Percentiles rank a stretch among this genome's conserved stretches.
Evolutionary conservation across 371 early-diverging fungal species (phyloP).

Genomic region (Mortierella sp.): DNA sequence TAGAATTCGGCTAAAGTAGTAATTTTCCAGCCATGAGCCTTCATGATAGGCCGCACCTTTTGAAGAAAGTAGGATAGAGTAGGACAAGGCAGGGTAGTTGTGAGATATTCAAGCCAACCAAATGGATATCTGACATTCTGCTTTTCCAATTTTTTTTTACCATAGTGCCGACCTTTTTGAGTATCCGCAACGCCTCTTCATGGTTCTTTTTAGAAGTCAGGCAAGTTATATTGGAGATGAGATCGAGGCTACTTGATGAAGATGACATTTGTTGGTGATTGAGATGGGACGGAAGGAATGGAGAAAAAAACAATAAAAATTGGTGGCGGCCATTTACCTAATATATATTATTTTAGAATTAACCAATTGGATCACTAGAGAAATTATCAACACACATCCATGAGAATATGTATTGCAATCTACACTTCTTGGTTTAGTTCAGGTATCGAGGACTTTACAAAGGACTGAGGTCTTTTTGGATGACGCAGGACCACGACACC

Average conservation of each 20-base stretch:
- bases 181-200: slow-evolving; percentile 43
- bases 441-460: too few species aligned
- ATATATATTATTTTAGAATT: too few species aligned
- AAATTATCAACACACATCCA: too few species aligned
- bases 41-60: slow-evolving; percentile 47
- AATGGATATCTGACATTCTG: not conserved
- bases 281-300: too few species aligned
- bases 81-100: not conserved
- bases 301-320: not conserved
- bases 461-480: too few species aligned
- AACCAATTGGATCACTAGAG: too few species aligned
- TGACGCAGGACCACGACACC: too few species aligned
- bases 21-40: slow-evolving; percentile 36
- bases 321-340: slow-evolving; percentile 6
- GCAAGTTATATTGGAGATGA: slow-evolving; percentile 27
- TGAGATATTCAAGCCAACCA: not conserved
- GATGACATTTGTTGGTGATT: slow-evolving; percentile 10
- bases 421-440: too few species aligned
- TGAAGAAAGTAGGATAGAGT: not conserved
- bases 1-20: slow-evolving; percentile 29
- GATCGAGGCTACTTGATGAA: slow-evolving; percentile 12
- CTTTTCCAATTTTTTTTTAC: slow-evolving; percentile 5
- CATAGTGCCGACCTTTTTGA: slow-evolving; percentile 46
- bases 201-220: slow-evolving; percentile 42
- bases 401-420: too few species aligned